Evolutionary conservation across 2,329 filamentous ascomycete genomes (phyloP), one percentile per base, ranked within the genome.

Genomic region (Colletotrichum sojae): DNA sequence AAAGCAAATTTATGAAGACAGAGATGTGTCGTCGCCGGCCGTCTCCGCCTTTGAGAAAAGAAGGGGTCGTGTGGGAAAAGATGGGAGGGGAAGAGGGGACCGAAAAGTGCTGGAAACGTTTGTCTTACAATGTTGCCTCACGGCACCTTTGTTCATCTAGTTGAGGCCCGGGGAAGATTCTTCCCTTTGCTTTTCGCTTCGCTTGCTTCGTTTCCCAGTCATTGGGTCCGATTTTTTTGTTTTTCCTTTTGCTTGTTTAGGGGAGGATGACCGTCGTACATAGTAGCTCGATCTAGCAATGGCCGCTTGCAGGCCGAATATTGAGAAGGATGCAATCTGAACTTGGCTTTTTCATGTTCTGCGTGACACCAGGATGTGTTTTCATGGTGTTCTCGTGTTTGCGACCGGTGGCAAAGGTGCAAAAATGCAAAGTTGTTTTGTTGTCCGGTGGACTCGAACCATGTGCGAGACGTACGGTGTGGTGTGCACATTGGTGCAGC

Each of bases 91-190:
- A 40, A 40, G 39, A 46, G 52, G 56, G 46, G 65, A 60, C 46
- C 36, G 52, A 65, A 62, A 66, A 65, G 61, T 60, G 69, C 61
- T 63, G 59, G 63, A 66, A 69, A 67, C 54, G 54, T 53, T 69
- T 49, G 57, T 62, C 61, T 68, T 72, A 72, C 70, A 72, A 71
- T 67, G 70, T 70, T 78, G 77, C 77, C 77, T 75, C 77, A 73
- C 77, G 77, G 77, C 77, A 78, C 74, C 73, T 72, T 74, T 77
- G 71, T 74, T 70, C 62, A 66, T 69, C 62, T 69, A 69, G 54
- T 66, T 46, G 48, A 55, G 58, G 62, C 22, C 36, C 27, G 22
- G 66, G 31, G 8, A 6, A 27, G 13, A 18, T 39, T 13, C 13
- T 20, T 20, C 12, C 6, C 15, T 54, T 4, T 63, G 10, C 20